Evolutionary conservation across 1,284 basidiomycete genomes (phyloP).

Genomic region (Vanrija pseudolonga): DNA sequence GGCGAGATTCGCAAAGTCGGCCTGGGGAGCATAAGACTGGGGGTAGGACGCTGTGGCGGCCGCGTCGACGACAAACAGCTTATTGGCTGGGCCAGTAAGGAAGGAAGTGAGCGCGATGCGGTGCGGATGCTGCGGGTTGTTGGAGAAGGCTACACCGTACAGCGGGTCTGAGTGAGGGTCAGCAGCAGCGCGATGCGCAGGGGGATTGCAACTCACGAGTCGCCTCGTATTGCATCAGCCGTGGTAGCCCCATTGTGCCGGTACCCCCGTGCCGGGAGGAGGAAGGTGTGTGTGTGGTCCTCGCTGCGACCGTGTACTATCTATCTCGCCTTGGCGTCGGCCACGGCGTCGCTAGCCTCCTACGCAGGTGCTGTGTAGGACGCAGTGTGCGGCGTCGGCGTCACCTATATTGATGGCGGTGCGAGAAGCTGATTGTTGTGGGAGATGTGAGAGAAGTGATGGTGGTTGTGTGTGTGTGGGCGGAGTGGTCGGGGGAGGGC

Average conservation of each 20-base stretch:
- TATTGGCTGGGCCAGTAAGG: slow-evolving; percentile 40
- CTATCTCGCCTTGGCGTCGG: no score
- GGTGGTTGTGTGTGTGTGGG: no score
- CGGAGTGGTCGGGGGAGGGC: no score
- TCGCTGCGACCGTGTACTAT: no score
- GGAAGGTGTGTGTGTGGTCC: no score
- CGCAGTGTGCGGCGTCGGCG: no score
- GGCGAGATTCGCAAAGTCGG: slow-evolving; percentile 35
- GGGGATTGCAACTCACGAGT: slow-evolving; percentile 17
- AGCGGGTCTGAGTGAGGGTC: slow-evolving; percentile 39
- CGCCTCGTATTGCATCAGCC: slow-evolving; percentile 26
- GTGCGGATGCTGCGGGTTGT: slow-evolving; percentile 35
- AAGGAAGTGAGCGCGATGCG: slow-evolving; percentile 43
- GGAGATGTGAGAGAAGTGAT: no score
- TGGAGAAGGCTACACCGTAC: slow-evolving; percentile 47
- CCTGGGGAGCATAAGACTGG: neutral
- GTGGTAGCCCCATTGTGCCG: slow-evolving; percentile 23
- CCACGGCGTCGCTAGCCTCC: no score
- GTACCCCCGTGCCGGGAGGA: no score
- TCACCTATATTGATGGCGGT: no score
- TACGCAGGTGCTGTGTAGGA: no score
- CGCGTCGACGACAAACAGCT: slow-evolving; percentile 40
- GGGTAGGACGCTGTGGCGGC: neutral
- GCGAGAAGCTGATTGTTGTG: no score
- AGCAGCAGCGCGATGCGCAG: neutral